Conservation (phyloP, 2,329 filamentous ascomycete species). For the Pezicula rhizophila region DNA sequence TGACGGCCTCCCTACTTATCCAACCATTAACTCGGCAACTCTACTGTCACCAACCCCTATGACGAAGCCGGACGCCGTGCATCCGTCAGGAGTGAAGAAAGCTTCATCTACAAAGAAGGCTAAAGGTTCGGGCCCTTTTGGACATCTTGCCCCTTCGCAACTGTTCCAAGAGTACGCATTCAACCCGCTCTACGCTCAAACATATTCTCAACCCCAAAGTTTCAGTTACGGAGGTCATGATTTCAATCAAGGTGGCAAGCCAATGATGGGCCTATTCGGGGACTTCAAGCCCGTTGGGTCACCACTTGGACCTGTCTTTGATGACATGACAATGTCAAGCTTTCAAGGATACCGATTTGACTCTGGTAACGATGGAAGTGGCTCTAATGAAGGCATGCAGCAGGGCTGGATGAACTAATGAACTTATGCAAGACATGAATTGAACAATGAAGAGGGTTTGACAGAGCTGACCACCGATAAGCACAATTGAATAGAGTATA, state of each 20-base stretch:
- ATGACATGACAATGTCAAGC: too few relatives aligned
- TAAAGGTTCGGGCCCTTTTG: constrained; percentile 9
- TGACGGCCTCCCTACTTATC: constrained; percentile 15
- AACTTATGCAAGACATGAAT: too few relatives aligned
- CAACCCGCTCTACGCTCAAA: constrained; percentile 22
- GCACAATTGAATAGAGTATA: too few relatives aligned
- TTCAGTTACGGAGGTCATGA: constrained; percentile 11
- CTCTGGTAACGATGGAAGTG: too few relatives aligned
- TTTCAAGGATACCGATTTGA: too few relatives aligned
- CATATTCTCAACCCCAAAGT: constrained; percentile 14
- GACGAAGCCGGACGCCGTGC: constrained; percentile 14
- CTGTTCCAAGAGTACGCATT: constrained; percentile 19
- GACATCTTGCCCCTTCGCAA: constrained; percentile 21
- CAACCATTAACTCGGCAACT: constrained; percentile 5
- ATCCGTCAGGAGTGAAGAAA: constrained; percentile 22
- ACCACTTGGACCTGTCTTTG: too few relatives aligned
- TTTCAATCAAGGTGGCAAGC: constrained; percentile 10
- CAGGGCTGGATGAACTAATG: too few relatives aligned
- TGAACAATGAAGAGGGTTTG: too few relatives aligned
- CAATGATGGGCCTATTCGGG: constrained; percentile 7
- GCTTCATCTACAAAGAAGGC: constrained; percentile 7
- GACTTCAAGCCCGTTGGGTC: constrained; percentile 13
- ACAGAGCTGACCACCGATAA: too few relatives aligned
- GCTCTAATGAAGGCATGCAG: too few relatives aligned
- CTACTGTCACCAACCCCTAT: constrained; percentile 20